phyloP scores from a whole-genome alignment of 2,329 filamentous ascomycete species.

The Apiospora phragmitis region DNA sequence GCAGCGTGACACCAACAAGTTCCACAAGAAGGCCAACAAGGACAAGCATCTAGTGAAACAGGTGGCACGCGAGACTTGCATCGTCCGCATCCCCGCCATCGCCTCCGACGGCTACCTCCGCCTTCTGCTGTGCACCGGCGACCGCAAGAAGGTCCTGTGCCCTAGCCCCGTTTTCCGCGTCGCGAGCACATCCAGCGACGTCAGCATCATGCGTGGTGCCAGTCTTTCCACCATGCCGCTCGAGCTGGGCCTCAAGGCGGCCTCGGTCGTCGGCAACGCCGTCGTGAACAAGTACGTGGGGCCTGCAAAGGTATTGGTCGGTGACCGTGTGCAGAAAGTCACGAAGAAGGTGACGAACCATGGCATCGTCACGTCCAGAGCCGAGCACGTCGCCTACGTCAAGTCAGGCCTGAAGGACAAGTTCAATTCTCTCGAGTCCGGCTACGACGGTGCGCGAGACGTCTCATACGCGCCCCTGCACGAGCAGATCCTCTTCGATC shows the following conservation, averaged over 20 bases:
- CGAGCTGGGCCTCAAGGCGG: slow-evolving; percentile 62
- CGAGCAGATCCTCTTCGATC: slow-evolving; percentile 32
- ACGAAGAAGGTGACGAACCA: slow-evolving; percentile 30
- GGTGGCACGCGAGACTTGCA: slow-evolving; percentile 59
- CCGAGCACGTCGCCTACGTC: slow-evolving; percentile 41
- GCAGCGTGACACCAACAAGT: slow-evolving; percentile 67
- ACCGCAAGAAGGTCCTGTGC: slow-evolving; percentile 54
- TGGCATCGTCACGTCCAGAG: slow-evolving; percentile 38
- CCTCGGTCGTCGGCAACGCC: slow-evolving; percentile 48
- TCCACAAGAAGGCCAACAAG: slow-evolving; percentile 55
- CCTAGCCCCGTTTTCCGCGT: slow-evolving; percentile 68
- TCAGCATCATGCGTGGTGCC: slow-evolving; percentile 63
- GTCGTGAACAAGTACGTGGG: slow-evolving; percentile 44
- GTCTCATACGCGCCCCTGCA: slow-evolving; percentile 37
- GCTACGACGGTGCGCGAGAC: slow-evolving; percentile 35
- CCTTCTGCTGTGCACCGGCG: slow-evolving; percentile 59
- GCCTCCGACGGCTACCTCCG: slow-evolving; percentile 69
- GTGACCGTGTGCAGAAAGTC: slow-evolving; percentile 40
- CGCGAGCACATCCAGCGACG: slow-evolving; percentile 63
- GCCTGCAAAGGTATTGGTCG: slow-evolving; percentile 43
- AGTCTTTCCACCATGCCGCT: slow-evolving; percentile 65
- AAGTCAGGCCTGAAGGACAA: slow-evolving; percentile 32
- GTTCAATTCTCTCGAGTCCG: slow-evolving; percentile 35
- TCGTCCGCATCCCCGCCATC: slow-evolving; percentile 64
- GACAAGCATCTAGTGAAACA: slow-evolving; percentile 49